A percentile compares a stretch with the other conserved stretches of the same genome.
These are phyloP conservation scores for Populus deltoides DNA, from an alignment of 345 rosid species.

Conservation along the genomic window DNA sequence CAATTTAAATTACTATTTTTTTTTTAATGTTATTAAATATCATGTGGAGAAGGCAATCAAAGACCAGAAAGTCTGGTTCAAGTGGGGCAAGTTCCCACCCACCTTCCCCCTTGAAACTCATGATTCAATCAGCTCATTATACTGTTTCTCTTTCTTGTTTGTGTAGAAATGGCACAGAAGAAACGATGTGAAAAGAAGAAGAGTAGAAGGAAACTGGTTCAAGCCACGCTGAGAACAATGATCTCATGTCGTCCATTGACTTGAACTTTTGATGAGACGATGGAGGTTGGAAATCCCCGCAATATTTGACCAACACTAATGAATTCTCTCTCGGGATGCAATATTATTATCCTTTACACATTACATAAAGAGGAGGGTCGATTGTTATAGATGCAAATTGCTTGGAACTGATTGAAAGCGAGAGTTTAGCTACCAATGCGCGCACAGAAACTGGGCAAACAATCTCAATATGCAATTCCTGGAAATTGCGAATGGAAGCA, in stretches of 20 bases:
- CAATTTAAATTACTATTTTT: neutral
- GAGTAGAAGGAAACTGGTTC: neutral
- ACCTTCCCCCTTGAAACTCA: neutral
- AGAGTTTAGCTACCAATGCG: too few species aligned
- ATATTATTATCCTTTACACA: neutral
- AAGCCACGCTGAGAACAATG: neutral
- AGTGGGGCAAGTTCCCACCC: neutral
- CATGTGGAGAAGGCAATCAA: neutral
- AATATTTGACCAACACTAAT: neutral
- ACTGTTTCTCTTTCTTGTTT: neutral
- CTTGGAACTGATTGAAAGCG: too few species aligned
- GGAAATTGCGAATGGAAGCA: too few species aligned
- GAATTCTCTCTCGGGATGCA: neutral
- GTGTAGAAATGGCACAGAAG: neutral
- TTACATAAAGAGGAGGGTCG: neutral
- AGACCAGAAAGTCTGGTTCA: neutral
- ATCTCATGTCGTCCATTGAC: neutral
- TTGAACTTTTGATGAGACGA: neutral
- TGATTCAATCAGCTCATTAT: neutral
- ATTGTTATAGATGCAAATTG: neutral
- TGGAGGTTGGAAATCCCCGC: neutral
- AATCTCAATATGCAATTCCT: too few species aligned
- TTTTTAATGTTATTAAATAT: too few species aligned
- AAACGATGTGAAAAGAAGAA: neutral
- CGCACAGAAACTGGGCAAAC: too few species aligned